A percentile compares a stretch with the other conserved stretches of the same genome.
These are phyloP conservation scores for Silene latifolia DNA, from an alignment of 148 eudicot genomes.

Conservation along the genomic window DNA sequence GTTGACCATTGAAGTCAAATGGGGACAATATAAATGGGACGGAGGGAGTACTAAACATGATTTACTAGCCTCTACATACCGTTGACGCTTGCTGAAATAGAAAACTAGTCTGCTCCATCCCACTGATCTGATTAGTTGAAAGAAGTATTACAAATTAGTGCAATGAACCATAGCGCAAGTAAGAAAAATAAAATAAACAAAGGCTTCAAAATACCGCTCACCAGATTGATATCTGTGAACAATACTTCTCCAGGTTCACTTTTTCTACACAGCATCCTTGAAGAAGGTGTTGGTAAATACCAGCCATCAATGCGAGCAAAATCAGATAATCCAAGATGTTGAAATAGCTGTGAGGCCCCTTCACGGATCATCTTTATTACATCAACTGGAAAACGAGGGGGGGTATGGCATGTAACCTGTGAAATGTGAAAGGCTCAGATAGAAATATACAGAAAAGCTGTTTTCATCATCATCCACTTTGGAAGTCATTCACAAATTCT, in stretches of 20 bases:
- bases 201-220: constrained; percentile 25
- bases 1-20: not conserved
- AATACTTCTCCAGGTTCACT: constrained; percentile 53
- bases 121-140: constrained; percentile 57
- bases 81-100: constrained; percentile 93
- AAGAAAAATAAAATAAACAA: not conserved
- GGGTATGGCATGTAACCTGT: constrained; percentile 91
- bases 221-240: constrained; percentile 89
- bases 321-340: constrained; percentile 64
- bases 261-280: constrained; percentile 45
- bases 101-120: constrained; percentile 98
- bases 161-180: constrained; percentile 6
- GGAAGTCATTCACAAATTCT: too few species aligned
- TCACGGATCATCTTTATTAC: constrained; percentile 62
- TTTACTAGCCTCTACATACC: constrained; percentile 35
- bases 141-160: not conserved
- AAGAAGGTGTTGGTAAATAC: constrained; percentile 58
- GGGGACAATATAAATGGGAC: not conserved
- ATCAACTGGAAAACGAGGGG: constrained; percentile 78
- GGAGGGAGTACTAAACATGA: not conserved
- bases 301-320: constrained; percentile 97
- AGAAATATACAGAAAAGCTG: not conserved
- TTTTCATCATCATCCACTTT: constrained; percentile 7
- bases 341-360: constrained; percentile 67
- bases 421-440: constrained; percentile 10